Evolutionary conservation across 2,329 filamentous ascomycete genomes (phyloP), one percentile per base, ranked within the genome.

Genomic region (Cercospora canescens): DNA sequence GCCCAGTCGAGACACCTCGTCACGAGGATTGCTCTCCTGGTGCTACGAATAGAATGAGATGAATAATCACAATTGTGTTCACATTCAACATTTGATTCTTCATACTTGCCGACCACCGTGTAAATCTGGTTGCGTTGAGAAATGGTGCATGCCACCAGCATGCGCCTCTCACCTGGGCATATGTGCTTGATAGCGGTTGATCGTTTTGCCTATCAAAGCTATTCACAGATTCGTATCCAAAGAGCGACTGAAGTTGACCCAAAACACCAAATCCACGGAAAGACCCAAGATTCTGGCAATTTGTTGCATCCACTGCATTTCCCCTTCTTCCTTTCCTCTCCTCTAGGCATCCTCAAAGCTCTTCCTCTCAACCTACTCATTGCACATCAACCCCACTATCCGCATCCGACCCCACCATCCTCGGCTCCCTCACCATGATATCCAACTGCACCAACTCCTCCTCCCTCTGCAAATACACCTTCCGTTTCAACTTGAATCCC

Each of bases 401-500:
- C 21, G 63, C 67, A 68, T 71, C 69, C 18, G 50, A 56, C 32
- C 65, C 45, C 35, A 65, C 18, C 35, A 65, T 11, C 56, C 62
- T 66, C 37, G 91, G 90, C 82, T 93, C 90, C 67, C 91, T 85
- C 60, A 94, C 89, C 92, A 96, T 96, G 79, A 93, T 90, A 75
- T 91, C 90, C 77, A 94, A 81, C 65, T 83, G 83, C 58, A 94
- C 85, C 30, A 89, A 86, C 66, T 84, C 81, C 30, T 79, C 77
- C 9, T 83, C 87, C 58, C 88, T 81, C 74, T 84, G 81, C 72
- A 94, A 81, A 75, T 85, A 83, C 70, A 94, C 86, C 72, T 88
- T 85, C 73, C 85, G 85, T 75, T 84, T 84, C 71, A 85, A 77
- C 76, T 88, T 85, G 77, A 94, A 96, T 32, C 91, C 91, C 78